Conservation (phyloP, 768 basidiomycete species). For the Pilatotrama ljubarskyi region DNA sequence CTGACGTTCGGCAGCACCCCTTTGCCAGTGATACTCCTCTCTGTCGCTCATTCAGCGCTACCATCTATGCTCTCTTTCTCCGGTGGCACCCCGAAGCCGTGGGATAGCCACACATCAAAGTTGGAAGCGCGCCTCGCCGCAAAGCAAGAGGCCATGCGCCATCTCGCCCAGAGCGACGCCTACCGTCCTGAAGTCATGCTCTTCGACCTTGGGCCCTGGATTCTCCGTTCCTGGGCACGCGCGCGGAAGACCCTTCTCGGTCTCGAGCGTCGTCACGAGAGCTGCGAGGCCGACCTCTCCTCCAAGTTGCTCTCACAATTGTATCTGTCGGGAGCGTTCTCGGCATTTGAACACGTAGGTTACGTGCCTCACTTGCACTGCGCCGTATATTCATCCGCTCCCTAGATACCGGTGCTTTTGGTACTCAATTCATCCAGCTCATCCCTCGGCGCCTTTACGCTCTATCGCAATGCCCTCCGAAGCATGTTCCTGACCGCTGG, state of each 20-base stretch:
- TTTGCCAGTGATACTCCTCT: slow-evolving; percentile 57
- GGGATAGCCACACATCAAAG: slow-evolving; percentile 47
- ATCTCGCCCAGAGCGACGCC: slow-evolving; percentile 69
- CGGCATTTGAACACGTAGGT: slow-evolving; percentile 70
- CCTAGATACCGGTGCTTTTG: slow-evolving; percentile 72
- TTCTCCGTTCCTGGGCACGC: slow-evolving; percentile 72
- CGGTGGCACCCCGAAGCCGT: slow-evolving; percentile 40
- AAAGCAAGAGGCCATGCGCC: slow-evolving; percentile 73
- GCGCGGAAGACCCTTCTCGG: slow-evolving; percentile 61
- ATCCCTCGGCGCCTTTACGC: slow-evolving; percentile 76
- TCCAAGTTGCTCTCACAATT: slow-evolving; percentile 29
- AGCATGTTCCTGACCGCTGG: slow-evolving; percentile 66
- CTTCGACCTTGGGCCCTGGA: slow-evolving; percentile 85
- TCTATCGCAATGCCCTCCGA: slow-evolving; percentile 79
- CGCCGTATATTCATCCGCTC: slow-evolving; percentile 2
- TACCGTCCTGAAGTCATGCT: slow-evolving; percentile 82
- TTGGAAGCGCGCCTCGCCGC: slow-evolving; percentile 66
- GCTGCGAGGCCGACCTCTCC: slow-evolving; percentile 20
- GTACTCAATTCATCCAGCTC: slow-evolving; percentile 71
- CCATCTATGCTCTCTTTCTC: slow-evolving; percentile 53
- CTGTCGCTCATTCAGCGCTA: slow-evolving; percentile 58
- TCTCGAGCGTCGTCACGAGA: slow-evolving; percentile 48
- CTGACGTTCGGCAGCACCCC: slow-evolving; percentile 57
- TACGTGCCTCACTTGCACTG: background rate
- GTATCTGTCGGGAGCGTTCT: slow-evolving; percentile 60